Evolutionary conservation across 257 asterid species (phyloP).

Genomic region (Solanum peruvianum): DNA sequence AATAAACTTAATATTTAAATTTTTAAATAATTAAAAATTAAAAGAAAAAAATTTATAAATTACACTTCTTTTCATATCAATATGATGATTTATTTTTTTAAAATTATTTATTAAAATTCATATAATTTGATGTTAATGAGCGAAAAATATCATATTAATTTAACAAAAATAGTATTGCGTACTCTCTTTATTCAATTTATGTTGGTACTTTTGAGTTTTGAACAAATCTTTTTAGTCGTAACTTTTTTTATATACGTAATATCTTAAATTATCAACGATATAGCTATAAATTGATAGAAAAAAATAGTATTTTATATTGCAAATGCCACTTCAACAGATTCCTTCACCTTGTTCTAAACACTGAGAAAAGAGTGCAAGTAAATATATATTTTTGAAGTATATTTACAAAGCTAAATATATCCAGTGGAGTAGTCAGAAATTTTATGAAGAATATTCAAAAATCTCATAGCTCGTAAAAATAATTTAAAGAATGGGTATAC

Average conservation of each 20-base stretch:
- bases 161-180: not conserved
- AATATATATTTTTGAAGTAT: no score
- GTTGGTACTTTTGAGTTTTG: not conserved
- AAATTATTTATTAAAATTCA: not conserved
- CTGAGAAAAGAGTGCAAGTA: not conserved
- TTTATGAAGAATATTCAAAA: rapidly evolving
- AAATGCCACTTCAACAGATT: not conserved
- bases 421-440: no score
- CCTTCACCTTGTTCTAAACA: not conserved
- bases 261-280: not conserved
- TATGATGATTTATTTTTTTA: not conserved
- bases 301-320: not conserved
- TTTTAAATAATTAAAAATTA: not conserved
- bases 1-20: not conserved
- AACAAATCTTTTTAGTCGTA: not conserved
- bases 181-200: no score
- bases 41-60: not conserved
- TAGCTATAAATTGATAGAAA: no score
- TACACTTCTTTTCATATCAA: not conserved
- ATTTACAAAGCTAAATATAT: no score
- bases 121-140: not conserved
- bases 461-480: no score
- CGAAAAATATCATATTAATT: not conserved
- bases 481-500: no score
- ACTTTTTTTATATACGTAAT: no score